Evolutionary conservation across 441 rosid genomes (phyloP), one percentile per base, ranked within the genome.

Genomic region (Theobroma grandiflorum): DNA sequence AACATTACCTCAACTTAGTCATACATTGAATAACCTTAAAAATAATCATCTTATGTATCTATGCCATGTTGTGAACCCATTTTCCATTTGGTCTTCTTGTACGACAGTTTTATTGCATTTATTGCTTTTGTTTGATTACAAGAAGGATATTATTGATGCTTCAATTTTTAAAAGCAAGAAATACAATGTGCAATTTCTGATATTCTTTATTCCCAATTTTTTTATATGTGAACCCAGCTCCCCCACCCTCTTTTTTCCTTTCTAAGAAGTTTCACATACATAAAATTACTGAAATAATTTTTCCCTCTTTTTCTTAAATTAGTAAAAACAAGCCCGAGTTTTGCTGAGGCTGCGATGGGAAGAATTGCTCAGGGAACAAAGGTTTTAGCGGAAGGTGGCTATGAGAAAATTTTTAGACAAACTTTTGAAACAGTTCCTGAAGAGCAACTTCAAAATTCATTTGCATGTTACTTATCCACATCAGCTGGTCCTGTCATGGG

Each of bases 401-500:
- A 96, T 67, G 98, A 96, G 87, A 94, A 93, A 77, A 88, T 96
- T 18, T 96, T 96, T 82, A 84, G 86, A 61, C 97, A 95, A 76
- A 89, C 91, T 31, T 96, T 96, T 82, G 99, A 93, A 80, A 92
- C 96, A 7, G 92, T 79, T 79, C 91, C 97, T 4, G 98, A 94
- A 81, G 99, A 94, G 86, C 81, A 86, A 77, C 91, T 96, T 38
- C 90, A 66, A 62, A 89, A 87, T 77, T 90, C 96, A 4, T 94
- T 20, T 85, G 98, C 98, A 4, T 96, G 99, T 74, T 96, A 92
- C 88, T 87, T 96, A 58, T 94, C 98, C 45, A 94, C 99, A 64
- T 96, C 99, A 38, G 98, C 98, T 80, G 99, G 99, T 45, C 99
- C 99, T 15, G 98, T 96, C 73, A 96, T 93, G 96, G 99, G 99